Evolutionary conservation across 2,329 filamentous ascomycete species (phyloP).

Genomic region (Phaeosphaeria sp.): DNA sequence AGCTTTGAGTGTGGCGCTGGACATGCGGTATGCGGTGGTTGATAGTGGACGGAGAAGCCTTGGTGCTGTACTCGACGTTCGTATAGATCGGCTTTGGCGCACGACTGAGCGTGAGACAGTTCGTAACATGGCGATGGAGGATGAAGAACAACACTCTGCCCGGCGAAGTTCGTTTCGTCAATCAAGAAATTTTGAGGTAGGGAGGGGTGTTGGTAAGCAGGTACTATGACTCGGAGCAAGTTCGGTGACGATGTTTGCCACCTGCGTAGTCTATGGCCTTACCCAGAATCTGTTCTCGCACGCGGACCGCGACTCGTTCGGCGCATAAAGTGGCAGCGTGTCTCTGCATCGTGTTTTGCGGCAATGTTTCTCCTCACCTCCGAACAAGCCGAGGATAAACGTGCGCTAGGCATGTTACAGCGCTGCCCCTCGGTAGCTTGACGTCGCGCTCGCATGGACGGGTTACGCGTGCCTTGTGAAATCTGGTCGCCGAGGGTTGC

Average conservation of each 20-base stretch:
- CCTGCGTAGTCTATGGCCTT: conserved; percentile 3
- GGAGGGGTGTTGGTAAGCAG: conserved; percentile 22
- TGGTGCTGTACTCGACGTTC: conserved; percentile 29
- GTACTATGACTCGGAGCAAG: conserved; percentile 19
- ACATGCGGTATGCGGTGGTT: conserved; percentile 58
- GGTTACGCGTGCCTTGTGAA: conserved; percentile 26
- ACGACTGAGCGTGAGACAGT: conserved; percentile 44
- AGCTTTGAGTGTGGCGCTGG: conserved; percentile 57
- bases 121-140: conserved; percentile 43
- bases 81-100: conserved; percentile 43
- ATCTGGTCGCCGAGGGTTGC: conserved; percentile 37
- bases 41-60: conserved; percentile 49
- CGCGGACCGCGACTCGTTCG: conserved; percentile 13
- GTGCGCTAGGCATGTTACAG: conserved; percentile 26
- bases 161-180: conserved; percentile 14
- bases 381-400: conserved; percentile 42
- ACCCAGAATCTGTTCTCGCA: conserved; percentile 7
- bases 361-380: conserved; percentile 35
- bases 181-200: conserved; percentile 5
- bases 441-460: conserved; percentile 36
- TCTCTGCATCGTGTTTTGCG: conserved; percentile 15
- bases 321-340: conserved; percentile 3
- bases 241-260: conserved; percentile 22
- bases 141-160: conserved; percentile 8
- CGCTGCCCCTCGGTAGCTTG: conserved; percentile 40